Evolutionary conservation across 1,284 basidiomycete species (phyloP), one percentile per base, ranked within the genome.

Genomic region (Crucibulum parvulum): DNA sequence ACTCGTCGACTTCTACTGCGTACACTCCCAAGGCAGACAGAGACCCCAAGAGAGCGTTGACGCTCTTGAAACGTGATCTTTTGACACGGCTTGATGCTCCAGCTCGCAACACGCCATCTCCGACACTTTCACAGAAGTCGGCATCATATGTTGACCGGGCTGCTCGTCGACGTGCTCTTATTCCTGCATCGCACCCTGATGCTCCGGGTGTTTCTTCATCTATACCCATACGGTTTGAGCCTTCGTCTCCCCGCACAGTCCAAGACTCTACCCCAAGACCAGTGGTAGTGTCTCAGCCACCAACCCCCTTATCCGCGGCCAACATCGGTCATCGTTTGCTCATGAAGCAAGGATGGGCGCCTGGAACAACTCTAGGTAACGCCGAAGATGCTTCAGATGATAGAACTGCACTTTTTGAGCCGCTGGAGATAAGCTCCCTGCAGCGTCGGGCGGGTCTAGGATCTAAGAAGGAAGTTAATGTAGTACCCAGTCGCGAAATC

Each of bases 271-370:
- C 68, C 54, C 56, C 56, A 31, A 41, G 55, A 34, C 63, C 62
- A 15, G 66, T 66, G 34, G 63, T 67, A 15, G 59, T 51, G 4
- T 81, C 84, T 45, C 69, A 77, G 41, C 76, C 82, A 13, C 72
- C 84, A 18, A 66, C 69, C 6, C 83, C 85, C 2, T 69, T 91
- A 37, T 70, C 84, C 4, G 69, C 80, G 3, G 77, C 80, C n/a
- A 92, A 91, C 66, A 76, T 92, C 53, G 91, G 91, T 1, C 86
- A 89, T 66, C 81, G 77, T 43, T 75, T 93, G 47, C 78, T 92
- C 3, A 75, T 86, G 72, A 89, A 87, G 70, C 90, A 91, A 72
- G 90, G 91, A 1, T 93, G 91, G 91, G 74, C 78, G 34, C 90
- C 89, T 15, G 91, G 91, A 7, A 84, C 80, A 31, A 75, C 81